A percentile compares a stretch with the other conserved stretches of the same genome.
phyloP scores from a whole-genome alignment of 2,329 filamentous ascomycete species.

The Penicillium aurantiogriseum region DNA sequence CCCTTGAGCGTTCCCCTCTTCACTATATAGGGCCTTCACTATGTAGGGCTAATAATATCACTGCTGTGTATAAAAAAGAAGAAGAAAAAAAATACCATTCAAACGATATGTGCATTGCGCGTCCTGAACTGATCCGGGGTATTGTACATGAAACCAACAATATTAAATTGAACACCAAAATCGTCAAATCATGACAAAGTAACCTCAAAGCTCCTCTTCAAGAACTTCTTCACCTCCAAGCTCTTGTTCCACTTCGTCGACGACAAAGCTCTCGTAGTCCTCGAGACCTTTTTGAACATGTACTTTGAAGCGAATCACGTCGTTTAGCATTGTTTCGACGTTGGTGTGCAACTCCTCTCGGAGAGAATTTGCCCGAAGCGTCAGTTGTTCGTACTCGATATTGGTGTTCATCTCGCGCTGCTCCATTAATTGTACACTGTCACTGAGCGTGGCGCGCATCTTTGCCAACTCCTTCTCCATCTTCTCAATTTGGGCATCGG shows the following conservation, averaged over 20 bases:
- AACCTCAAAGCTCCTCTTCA: slow-evolving; percentile 31
- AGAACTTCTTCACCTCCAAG: slow-evolving; percentile 61
- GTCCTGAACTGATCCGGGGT: slow-evolving; percentile 8
- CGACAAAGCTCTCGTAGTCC: slow-evolving; percentile 90
- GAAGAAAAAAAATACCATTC: too few relatives aligned
- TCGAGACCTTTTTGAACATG: slow-evolving; percentile 90
- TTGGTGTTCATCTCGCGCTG: slow-evolving; percentile 95
- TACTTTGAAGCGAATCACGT: slow-evolving; percentile 98
- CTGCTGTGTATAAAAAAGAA: too few relatives aligned
- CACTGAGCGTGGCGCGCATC: slow-evolving; percentile 79
- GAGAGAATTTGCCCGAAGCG: slow-evolving; percentile 75
- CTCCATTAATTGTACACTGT: slow-evolving; percentile 87
- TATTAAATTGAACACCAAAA: slow-evolving; percentile 6
- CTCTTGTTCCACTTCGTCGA: slow-evolving; percentile 87
- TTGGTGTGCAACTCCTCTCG: slow-evolving; percentile 98
- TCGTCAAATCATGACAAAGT: slow-evolving; percentile 16
- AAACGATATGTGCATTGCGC: slow-evolving; percentile 9
- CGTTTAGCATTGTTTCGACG: slow-evolving; percentile 92
- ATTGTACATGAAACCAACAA: slow-evolving; percentile 10
- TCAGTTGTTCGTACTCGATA: slow-evolving; percentile 92
- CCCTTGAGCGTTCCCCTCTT: too few relatives aligned
- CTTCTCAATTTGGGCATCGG: slow-evolving; percentile 93
- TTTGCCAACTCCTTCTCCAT: slow-evolving; percentile 98
- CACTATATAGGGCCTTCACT: too few relatives aligned
- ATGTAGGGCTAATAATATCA: too few relatives aligned